These are phyloP conservation scores for Curvularia eragrostidis DNA, from an alignment of 2,329 filamentous ascomycete genomes.

Conservation along the genomic window DNA sequence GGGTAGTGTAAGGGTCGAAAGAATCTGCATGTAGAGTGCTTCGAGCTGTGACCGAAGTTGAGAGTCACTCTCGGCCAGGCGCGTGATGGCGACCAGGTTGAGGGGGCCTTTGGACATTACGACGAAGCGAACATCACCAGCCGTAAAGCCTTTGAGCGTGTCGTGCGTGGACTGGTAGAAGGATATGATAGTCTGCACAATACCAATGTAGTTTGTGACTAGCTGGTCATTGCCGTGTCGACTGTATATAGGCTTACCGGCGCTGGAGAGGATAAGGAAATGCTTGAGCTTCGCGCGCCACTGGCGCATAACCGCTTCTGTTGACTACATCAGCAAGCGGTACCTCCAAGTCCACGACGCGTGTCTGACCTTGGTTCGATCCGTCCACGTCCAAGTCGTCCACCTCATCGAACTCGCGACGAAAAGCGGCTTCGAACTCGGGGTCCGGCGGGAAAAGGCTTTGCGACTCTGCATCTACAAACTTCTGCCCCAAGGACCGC, in stretches of 20 bases:
- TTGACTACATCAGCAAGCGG: slow-evolving; percentile 38
- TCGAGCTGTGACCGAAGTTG: slow-evolving; percentile 89
- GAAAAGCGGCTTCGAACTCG: slow-evolving; percentile 68
- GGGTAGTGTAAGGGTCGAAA: slow-evolving; percentile 92
- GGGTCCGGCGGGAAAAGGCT: slow-evolving; percentile 55
- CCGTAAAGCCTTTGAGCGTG: slow-evolving; percentile 80
- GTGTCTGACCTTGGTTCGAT: slow-evolving; percentile 65
- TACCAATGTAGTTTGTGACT: slow-evolving; percentile 91
- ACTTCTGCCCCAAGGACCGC: slow-evolving; percentile 69
- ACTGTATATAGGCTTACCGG: slow-evolving; percentile 97
- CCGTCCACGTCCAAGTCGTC: slow-evolving; percentile 63
- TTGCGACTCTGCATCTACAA: slow-evolving; percentile 61
- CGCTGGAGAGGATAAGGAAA: slow-evolving; percentile 93
- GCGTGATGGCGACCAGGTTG: slow-evolving; percentile 92
- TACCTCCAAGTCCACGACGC: slow-evolving; percentile 22
- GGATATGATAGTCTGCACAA: slow-evolving; percentile 96
- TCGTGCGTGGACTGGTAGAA: slow-evolving; percentile 87
- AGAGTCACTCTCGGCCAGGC: slow-evolving; percentile 86
- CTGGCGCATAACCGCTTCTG: slow-evolving; percentile 63
- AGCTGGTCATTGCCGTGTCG: slow-evolving; percentile 88
- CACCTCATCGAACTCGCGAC: slow-evolving; percentile 78
- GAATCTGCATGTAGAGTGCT: slow-evolving; percentile 95
- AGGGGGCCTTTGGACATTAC: slow-evolving; percentile 84
- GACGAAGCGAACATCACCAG: slow-evolving; percentile 85
- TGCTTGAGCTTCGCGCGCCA: slow-evolving; percentile 97